phyloP scores from a whole-genome alignment of 441 rosid species.

The Flueggea neowawraea region DNA sequence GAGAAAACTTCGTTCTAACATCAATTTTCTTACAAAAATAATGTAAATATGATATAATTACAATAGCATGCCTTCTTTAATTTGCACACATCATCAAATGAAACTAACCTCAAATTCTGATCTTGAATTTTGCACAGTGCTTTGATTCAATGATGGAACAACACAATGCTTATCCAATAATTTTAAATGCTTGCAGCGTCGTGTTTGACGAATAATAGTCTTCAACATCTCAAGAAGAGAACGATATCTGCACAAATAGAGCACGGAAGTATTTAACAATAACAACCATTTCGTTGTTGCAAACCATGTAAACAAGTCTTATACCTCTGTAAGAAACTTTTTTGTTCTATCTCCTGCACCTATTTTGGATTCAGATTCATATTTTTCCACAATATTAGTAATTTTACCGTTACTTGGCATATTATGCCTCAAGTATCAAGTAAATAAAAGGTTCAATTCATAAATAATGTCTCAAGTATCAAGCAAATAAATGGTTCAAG shows the following conservation, averaged over 20 bases:
- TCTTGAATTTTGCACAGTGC: constrained; percentile 22
- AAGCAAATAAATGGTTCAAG: too few relatives aligned
- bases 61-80: constrained; percentile 2
- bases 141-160: constrained; percentile 29
- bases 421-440: too few relatives aligned
- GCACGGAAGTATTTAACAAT: background rate
- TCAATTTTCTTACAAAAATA: constrained; percentile 1
- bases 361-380: too few relatives aligned
- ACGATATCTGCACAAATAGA: constrained; percentile 52
- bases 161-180: constrained; percentile 74
- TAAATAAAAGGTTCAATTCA: too few relatives aligned
- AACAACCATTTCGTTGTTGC: too few relatives aligned
- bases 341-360: too few relatives aligned
- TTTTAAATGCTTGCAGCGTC: constrained; percentile 43
- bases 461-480: too few relatives aligned
- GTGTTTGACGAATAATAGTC: constrained; percentile 49
- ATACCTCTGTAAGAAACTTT: too few relatives aligned
- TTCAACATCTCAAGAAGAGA: constrained; percentile 50
- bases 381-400: too few relatives aligned
- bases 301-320: background rate
- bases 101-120: constrained; percentile 38
- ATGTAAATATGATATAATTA: constrained; percentile 13
- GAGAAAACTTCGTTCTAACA: background rate
- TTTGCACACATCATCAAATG: background rate
- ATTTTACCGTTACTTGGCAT: too few relatives aligned